Conservation (phyloP, 192 early-diverging fungal genomes). For the Backusella liffmaniae region DNA sequence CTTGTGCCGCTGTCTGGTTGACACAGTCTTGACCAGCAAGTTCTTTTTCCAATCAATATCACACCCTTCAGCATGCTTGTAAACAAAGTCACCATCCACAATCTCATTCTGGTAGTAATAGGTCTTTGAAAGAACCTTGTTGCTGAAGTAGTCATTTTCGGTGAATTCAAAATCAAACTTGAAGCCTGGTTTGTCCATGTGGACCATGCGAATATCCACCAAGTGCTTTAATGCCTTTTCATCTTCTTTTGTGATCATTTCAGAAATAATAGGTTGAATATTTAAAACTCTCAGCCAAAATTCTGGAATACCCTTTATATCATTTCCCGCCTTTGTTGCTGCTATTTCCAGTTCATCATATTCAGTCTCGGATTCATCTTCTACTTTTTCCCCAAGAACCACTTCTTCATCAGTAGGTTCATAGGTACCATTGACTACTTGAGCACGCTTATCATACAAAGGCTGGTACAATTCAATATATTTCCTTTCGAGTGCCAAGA, state of each 20-base stretch:
- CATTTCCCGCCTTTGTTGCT: slow-evolving; percentile 31
- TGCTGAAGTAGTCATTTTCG: slow-evolving; percentile 87
- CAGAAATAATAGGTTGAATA: slow-evolving; percentile 74
- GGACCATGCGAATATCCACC: slow-evolving; percentile 81
- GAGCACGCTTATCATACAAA: slow-evolving; percentile 86
- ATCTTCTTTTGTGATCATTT: slow-evolving; percentile 90
- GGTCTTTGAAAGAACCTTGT: slow-evolving; percentile 86
- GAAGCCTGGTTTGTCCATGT: slow-evolving; percentile 92
- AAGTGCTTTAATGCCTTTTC: slow-evolving; percentile 86
- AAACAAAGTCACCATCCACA: slow-evolving; percentile 83
- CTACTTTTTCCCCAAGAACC: slow-evolving; percentile 54
- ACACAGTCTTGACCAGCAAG: slow-evolving; percentile 87
- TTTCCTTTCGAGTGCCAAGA: slow-evolving; percentile 95
- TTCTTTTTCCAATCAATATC: slow-evolving; percentile 97
- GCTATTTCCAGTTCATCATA: slow-evolving; percentile 43
- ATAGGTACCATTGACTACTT: slow-evolving; percentile 70
- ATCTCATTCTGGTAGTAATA: slow-evolving; percentile 88
- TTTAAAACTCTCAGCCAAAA: slow-evolving; percentile 96
- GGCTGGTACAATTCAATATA: slow-evolving; percentile 85
- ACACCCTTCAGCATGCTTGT: slow-evolving; percentile 88
- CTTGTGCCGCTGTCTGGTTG: slow-evolving; percentile 98
- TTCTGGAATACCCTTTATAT: slow-evolving; percentile 77
- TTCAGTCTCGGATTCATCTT: slow-evolving; percentile 42
- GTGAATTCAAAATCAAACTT: slow-evolving; percentile 90
- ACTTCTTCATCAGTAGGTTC: slow-evolving; percentile 94